Percentiles rank a stretch among this genome's conserved stretches.
phyloP scores from a whole-genome alignment of 2,329 filamentous ascomycete genomes.

The Alternaria sp. region DNA sequence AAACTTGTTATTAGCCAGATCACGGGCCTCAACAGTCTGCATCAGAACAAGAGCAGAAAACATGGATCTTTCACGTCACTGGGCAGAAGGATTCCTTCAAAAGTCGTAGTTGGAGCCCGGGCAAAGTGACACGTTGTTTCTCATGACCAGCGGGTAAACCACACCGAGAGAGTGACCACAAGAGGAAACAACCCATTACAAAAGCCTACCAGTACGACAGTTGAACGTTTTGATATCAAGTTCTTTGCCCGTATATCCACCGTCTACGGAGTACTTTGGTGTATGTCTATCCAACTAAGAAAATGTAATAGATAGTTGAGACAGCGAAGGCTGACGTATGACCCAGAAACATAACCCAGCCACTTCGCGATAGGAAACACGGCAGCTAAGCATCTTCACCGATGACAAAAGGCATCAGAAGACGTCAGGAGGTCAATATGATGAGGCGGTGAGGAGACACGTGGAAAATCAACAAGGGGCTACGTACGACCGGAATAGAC shows the following conservation, averaged over 20 bases:
- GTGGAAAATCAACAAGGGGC: neutral
- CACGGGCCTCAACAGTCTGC: slow-evolving; percentile 1
- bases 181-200: neutral
- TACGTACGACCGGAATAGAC: neutral
- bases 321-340: no score
- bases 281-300: neutral
- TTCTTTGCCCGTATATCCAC: neutral
- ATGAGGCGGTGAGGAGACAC: neutral
- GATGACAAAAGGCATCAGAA: neutral
- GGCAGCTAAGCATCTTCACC: neutral
- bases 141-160: neutral
- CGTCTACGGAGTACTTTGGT: neutral
- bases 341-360: no score
- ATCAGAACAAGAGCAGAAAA: neutral
- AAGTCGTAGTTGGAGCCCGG: no score
- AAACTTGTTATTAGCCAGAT: neutral
- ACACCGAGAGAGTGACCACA: neutral
- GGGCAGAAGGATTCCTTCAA: neutral
- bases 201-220: neutral
- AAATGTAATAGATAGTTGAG: neutral
- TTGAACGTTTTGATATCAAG: neutral
- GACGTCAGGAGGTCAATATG: neutral
- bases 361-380: neutral
- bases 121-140: no score
- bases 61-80: neutral